Conservation (phyloP, 768 basidiomycete species). For the Auriscalpium microsporum region DNA sequence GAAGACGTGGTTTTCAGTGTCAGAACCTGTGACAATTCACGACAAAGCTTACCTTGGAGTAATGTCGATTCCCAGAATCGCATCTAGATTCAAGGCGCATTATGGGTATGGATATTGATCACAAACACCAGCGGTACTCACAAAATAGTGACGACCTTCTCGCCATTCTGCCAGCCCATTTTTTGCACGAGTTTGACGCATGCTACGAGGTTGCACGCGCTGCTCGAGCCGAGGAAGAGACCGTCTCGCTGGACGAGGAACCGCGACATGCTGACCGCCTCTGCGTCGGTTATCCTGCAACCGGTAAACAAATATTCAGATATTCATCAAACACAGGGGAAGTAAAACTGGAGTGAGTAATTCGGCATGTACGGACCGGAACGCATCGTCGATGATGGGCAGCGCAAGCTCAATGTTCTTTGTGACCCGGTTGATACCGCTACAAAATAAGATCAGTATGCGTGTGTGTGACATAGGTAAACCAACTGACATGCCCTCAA, state of each 20-base stretch:
- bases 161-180: constrained; percentile 58
- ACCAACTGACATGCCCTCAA: constrained; percentile 71
- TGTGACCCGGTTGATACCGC: constrained; percentile 90
- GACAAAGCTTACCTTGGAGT: constrained; percentile 66
- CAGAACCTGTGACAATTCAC: background rate
- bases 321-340: background rate
- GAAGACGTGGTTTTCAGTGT: background rate
- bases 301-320: background rate
- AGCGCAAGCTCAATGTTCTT: constrained; percentile 83
- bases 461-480: constrained; percentile 4
- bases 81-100: constrained; percentile 39
- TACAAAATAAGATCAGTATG: constrained; percentile 20
- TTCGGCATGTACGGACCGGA: constrained; percentile 43
- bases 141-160: constrained; percentile 81
- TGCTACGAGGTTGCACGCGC: constrained; percentile 93
- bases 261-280: constrained; percentile 94
- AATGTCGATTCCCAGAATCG: constrained; percentile 87
- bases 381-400: constrained; percentile 81
- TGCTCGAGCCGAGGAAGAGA: constrained; percentile 90
- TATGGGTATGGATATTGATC: too few species aligned
- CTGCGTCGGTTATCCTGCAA: constrained; percentile 79
- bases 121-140: constrained; percentile 28
- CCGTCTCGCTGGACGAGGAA: constrained; percentile 89
- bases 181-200: constrained; percentile 72
- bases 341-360: too few species aligned